Evolutionary conservation across 2,329 filamentous ascomycete species (phyloP), one percentile per base, ranked within the genome.

Genomic region (Fusarium sp.): DNA sequence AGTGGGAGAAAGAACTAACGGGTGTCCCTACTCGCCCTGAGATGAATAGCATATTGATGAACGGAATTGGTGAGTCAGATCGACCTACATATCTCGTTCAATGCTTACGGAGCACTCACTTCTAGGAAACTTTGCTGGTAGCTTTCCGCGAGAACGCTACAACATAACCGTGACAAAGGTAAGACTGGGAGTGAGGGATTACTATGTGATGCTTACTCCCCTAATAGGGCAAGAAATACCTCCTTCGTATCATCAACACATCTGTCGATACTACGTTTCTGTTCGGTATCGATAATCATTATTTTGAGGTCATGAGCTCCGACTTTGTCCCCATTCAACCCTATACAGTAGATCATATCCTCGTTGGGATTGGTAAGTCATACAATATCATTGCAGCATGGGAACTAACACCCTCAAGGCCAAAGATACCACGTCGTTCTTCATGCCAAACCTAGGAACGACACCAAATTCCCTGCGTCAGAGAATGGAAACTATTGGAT

Each of bases 31-130:
- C 47, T 15, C 50, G 50, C 0, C 62, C 64, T 4, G 24, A 58
- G 42, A 66, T 66, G 64, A 66, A 66, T 8, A 54, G 62, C 3
- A 54, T 66, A n/a, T 56, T 66, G 9, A 66, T 66, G 2, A 66
- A 66, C n/a, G 50, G 61, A 8, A 39, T 66, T 24, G 61, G 61
- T 13, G 13, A 22, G 30, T 8, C 32, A 10, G 6, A n/a, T 35
- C n/a, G 17, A 8, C 12, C 24, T 26, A 28, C 6, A 17, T 20
- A 36, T 28, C 1, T 26, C 8, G 18, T 26, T 14, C 24, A 14
- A 12, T 35, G 20, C 54, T 58, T 28, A 56, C 22, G 12, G 4
- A 4, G 9, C 11, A 11, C 17, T 35, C 36, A 1, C 32, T 32
- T 32, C 30, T 36, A 48, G 55, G 55, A 47, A 66, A 66, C 15